Conservation (phyloP, 2,329 filamentous ascomycete species). For the Fonsecaea monophora region DNA sequence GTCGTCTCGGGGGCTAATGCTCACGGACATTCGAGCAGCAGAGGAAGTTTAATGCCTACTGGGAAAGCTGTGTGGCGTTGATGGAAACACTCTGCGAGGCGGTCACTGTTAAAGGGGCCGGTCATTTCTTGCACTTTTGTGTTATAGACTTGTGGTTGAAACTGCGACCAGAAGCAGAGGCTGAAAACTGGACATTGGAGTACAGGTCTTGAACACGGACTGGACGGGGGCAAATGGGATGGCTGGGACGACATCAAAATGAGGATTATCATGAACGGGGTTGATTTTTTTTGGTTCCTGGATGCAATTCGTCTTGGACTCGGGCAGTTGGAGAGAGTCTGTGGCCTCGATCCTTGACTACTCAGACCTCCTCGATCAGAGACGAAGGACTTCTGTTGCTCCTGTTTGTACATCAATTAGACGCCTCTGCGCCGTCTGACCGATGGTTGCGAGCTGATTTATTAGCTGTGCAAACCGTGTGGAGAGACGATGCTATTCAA, state of each 20-base stretch:
- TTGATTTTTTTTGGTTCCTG: neutral
- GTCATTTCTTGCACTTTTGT: neutral
- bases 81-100: neutral
- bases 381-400: neutral
- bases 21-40: slow-evolving; percentile 16
- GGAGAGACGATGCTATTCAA: neutral
- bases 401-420: neutral
- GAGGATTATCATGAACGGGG: neutral
- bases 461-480: neutral
- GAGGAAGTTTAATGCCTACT: slow-evolving; percentile 38
- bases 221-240: neutral
- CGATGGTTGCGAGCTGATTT: neutral
- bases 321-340: neutral
- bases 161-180: neutral
- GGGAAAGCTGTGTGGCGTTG: slow-evolving; percentile 39
- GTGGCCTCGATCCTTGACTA: neutral
- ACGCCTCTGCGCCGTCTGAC: neutral
- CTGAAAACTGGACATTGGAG: neutral
- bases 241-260: neutral
- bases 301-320: neutral
- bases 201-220: slow-evolving; percentile 4
- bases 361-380: neutral
- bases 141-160: neutral
- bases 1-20: slow-evolving; percentile 23
- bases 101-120: neutral